Evolutionary conservation across 139 green algal genomes (phyloP), one percentile per base, ranked within the genome.

Genomic region (Pleodorina starrii): DNA sequence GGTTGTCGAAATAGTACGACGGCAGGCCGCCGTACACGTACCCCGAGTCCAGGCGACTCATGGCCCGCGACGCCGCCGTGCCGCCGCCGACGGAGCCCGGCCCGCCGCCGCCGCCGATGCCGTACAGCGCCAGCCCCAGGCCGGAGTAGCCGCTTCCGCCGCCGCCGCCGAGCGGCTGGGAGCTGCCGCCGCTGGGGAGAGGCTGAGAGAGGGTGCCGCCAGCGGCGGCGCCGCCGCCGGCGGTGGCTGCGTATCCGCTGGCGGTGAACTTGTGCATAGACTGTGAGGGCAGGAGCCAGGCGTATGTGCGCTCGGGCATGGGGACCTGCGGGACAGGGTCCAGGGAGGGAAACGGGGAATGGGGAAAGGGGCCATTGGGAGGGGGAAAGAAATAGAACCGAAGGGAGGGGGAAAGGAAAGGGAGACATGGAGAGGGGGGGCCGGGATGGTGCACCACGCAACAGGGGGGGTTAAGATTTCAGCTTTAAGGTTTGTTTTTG

Each of bases 251-350:
- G 79, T 54, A 59, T 0, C 35, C 79, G 79, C 11, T 59, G 57
- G 23, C 59, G 79, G 40, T 50, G 9, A 5, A 16, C 10, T 54
- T 7, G 21, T 75, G 79, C 57, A 75, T 63, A 25, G 60, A 78
- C 32, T 63, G 43, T 0, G 60, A 78, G 29, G 81, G 81, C 32
- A 87, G 81, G 25, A 87, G 59, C 81, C 81, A 87, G 60, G 81
- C 81, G 59, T 87, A 87, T 59, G 60, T 50, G 60, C 81, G 81
- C 29, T 87, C 81, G 2, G 81, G 81, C 42, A 87, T 60, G 63
- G 81, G 81, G 5, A 87, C 81, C 81, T 87, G 81, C 40, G 60
- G 27, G 57, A 35, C 6, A 29, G 46, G 11, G 66, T 16, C 11
- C 29, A 32, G n/a, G 38, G 32, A 19, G 38, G 21, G 69, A 10